A percentile compares a stretch with the other conserved stretches of the same genome.
These are phyloP conservation scores for Aspergillus bertholletiae DNA, from an alignment of 495 filamentous ascomycete species.

Conservation along the genomic window DNA sequence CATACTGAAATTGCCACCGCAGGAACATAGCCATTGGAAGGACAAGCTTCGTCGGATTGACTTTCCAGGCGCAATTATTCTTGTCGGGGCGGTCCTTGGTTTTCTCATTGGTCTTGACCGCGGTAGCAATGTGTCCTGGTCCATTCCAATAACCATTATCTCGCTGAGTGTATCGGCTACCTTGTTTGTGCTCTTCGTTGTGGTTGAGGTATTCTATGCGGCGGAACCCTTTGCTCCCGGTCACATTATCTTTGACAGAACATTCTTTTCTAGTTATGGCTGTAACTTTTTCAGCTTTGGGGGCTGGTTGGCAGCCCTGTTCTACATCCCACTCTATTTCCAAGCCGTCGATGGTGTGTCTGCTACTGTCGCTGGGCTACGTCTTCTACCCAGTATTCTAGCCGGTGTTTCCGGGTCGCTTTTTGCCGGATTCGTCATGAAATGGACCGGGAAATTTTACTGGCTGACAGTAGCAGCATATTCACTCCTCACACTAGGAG, in stretches of 20 bases:
- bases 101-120: slow-evolving; percentile 75
- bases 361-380: slow-evolving; percentile 61
- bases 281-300: slow-evolving; percentile 77
- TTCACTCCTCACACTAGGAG: slow-evolving; percentile 45
- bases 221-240: slow-evolving; percentile 75
- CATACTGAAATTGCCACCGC: slow-evolving; percentile 57
- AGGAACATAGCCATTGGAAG: slow-evolving; percentile 55
- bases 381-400: slow-evolving; percentile 64
- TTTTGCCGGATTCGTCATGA: slow-evolving; percentile 67
- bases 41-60: slow-evolving; percentile 71
- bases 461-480: slow-evolving; percentile 66
- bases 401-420: slow-evolving; percentile 65
- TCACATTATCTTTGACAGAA: slow-evolving; percentile 71
- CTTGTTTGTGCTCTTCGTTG: slow-evolving; percentile 64
- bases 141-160: slow-evolving; percentile 52
- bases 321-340: slow-evolving; percentile 78
- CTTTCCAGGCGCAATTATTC: slow-evolving; percentile 69
- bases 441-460: slow-evolving; percentile 74
- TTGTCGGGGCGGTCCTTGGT: slow-evolving; percentile 67
- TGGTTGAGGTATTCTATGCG: slow-evolving; percentile 70
- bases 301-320: slow-evolving; percentile 60
- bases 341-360: slow-evolving; percentile 69
- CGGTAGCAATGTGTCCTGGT: slow-evolving; percentile 73
- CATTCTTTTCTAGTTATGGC: slow-evolving; percentile 64
- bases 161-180: slow-evolving; percentile 54